phyloP scores from a whole-genome alignment of 495 filamentous ascomycete genomes.

The Hypoxylon crocopeplum region DNA sequence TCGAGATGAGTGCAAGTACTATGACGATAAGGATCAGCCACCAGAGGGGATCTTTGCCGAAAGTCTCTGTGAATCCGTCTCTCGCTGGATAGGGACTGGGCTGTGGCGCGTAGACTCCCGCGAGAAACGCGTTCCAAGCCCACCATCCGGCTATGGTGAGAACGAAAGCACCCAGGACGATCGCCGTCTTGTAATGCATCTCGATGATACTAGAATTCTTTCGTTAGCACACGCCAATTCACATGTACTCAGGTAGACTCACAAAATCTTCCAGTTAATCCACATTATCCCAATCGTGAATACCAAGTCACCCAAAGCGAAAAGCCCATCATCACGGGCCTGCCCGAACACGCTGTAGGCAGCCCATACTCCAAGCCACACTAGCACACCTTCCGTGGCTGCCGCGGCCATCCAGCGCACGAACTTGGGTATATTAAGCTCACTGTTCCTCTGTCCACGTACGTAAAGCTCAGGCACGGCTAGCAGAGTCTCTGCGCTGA shows the following conservation, averaged over 20 bases:
- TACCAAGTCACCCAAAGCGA: constrained; percentile 75
- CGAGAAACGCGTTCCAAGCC: constrained; percentile 79
- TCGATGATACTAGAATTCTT: constrained; percentile 63
- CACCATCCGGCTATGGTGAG: constrained; percentile 61
- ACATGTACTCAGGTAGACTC: constrained; percentile 31
- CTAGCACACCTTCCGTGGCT: constrained; percentile 72
- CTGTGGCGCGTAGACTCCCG: constrained; percentile 64
- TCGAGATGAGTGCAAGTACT: constrained; percentile 39
- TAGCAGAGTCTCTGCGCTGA: constrained; percentile 78
- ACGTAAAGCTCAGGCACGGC: constrained; percentile 89
- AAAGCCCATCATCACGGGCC: constrained; percentile 63
- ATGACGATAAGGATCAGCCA: constrained; percentile 71
- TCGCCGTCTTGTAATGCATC: constrained; percentile 77
- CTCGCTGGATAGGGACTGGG: constrained; percentile 74
- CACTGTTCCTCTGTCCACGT: constrained; percentile 75
- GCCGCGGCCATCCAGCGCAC: constrained; percentile 82
- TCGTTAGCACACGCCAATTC: background rate
- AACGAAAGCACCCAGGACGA: constrained; percentile 67
- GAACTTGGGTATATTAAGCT: constrained; percentile 78
- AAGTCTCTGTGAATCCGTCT: constrained; percentile 67
- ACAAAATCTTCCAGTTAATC: constrained; percentile 79
- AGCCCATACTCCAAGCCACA: constrained; percentile 76
- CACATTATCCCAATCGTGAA: constrained; percentile 75
- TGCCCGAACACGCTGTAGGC: constrained; percentile 61
- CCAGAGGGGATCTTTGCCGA: constrained; percentile 75